Conservation (phyloP, 495 filamentous ascomycete species). For the Talaromyces proteolyticus region DNA sequence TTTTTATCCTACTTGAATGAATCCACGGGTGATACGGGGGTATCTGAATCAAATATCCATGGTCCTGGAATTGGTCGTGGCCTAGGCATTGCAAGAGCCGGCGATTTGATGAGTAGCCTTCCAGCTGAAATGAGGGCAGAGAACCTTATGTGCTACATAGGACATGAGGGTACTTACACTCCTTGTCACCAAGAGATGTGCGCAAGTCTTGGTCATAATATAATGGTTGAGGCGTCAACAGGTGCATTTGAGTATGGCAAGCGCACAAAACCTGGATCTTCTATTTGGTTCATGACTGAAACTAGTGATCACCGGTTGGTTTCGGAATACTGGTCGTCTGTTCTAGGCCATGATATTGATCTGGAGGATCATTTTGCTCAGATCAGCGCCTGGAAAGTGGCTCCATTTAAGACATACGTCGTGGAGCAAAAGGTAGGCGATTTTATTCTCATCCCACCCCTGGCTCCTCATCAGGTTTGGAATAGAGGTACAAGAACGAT, state of each 20-base stretch:
- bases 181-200: constrained; percentile 98
- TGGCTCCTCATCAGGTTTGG: constrained; percentile 98
- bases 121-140: constrained; percentile 79
- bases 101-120: constrained; percentile 93
- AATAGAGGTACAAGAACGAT: constrained; percentile 91
- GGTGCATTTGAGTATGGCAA: constrained; percentile 51
- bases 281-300: constrained; percentile 98
- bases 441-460: constrained; percentile 89
- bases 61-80: constrained; percentile 21
- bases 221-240: constrained; percentile 88
- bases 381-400: constrained; percentile 85
- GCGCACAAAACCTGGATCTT: constrained; percentile 71
- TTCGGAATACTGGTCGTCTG: constrained; percentile 85
- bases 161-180: constrained; percentile 96
- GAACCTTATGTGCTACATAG: constrained; percentile 98
- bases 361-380: constrained; percentile 95
- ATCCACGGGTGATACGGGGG: constrained; percentile 52
- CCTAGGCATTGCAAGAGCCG: constrained; percentile 53
- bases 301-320: constrained; percentile 81
- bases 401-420: constrained; percentile 86
- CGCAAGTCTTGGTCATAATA: constrained; percentile 88
- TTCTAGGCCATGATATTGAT: constrained; percentile 91
- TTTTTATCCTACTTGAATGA: constrained; percentile 84
- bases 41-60: constrained; percentile 21
- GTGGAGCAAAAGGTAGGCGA: constrained; percentile 92